These are phyloP conservation scores for Arthrobotrys sinensis DNA, from an alignment of 2,329 filamentous ascomycete genomes.

Conservation along the genomic window DNA sequence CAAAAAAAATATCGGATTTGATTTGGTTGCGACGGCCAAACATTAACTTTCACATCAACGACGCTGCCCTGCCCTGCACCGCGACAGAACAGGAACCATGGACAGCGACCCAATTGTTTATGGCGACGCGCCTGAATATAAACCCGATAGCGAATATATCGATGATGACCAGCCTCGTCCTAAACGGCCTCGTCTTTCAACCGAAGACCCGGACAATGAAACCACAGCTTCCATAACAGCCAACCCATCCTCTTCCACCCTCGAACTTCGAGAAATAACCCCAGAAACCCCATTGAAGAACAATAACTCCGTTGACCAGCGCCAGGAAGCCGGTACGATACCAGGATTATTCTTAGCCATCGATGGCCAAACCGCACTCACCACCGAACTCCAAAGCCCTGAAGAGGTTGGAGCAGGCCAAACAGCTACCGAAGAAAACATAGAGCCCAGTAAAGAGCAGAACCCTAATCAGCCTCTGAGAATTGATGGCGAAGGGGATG, in stretches of 20 bases:
- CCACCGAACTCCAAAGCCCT: background rate
- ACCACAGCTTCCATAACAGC: background rate
- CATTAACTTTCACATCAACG: background rate
- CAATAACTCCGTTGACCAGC: background rate
- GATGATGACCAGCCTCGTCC: slow-evolving; percentile 42
- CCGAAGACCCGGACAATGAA: slow-evolving; percentile 9
- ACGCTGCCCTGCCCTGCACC: no score
- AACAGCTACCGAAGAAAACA: background rate
- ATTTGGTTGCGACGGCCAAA: background rate
- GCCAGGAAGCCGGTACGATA: slow-evolving; percentile 9
- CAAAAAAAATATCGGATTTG: slow-evolving; percentile 7
- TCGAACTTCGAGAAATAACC: background rate
- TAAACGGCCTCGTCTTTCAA: slow-evolving; percentile 51
- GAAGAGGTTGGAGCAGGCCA: background rate
- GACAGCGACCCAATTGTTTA: slow-evolving; percentile 54
- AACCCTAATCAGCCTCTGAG: no score
- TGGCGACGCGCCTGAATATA: slow-evolving; percentile 40
- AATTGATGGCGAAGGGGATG: background rate
- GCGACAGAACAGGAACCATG: slow-evolving; percentile 18
- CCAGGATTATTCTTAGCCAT: slow-evolving; percentile 49
- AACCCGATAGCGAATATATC: background rate
- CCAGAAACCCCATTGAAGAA: background rate
- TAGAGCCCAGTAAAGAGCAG: background rate
- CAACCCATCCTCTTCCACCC: background rate
- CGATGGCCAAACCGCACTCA: background rate